phyloP scores from a whole-genome alignment of 306 rosid species.

The Rubus parviflorus region DNA sequence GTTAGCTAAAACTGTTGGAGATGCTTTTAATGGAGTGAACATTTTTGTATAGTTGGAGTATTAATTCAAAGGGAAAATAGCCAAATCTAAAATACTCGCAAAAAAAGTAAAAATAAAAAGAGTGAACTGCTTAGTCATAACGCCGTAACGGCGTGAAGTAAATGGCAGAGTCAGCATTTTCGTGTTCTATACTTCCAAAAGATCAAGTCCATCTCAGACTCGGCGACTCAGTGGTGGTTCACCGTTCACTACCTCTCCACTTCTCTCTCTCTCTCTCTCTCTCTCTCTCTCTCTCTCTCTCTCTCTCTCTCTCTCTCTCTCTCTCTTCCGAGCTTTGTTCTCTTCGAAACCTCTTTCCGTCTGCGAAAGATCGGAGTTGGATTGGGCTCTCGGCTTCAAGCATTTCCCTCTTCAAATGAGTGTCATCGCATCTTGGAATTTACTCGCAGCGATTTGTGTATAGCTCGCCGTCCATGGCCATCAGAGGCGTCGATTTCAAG shows the following conservation, averaged over 20 bases:
- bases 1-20: too few relatives aligned
- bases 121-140: background rate
- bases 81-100: too few relatives aligned
- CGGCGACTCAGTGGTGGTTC: background rate
- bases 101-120: too few relatives aligned
- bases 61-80: too few relatives aligned
- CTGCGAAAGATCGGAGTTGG: conserved; percentile 12
- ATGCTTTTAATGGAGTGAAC: too few relatives aligned
- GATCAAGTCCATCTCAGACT: background rate
- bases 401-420: conserved; percentile 29
- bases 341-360: background rate
- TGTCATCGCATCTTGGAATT: conserved; percentile 21
- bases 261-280: background rate
- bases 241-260: background rate
- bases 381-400: conserved; percentile 30
- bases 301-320: background rate
- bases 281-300: background rate
- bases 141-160: conserved; percentile 14
- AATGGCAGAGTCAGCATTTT: background rate
- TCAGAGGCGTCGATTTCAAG: conserved; percentile 94
- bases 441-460: conserved; percentile 37
- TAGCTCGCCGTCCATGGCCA: conserved; percentile 54
- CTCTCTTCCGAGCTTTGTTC: background rate
- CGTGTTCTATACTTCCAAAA: background rate
- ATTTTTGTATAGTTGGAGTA: too few relatives aligned